Evolutionary conservation across 352 stramenopile genomes (phyloP), one percentile per base, ranked within the genome.

Genomic region (Pythium rishiriense): DNA sequence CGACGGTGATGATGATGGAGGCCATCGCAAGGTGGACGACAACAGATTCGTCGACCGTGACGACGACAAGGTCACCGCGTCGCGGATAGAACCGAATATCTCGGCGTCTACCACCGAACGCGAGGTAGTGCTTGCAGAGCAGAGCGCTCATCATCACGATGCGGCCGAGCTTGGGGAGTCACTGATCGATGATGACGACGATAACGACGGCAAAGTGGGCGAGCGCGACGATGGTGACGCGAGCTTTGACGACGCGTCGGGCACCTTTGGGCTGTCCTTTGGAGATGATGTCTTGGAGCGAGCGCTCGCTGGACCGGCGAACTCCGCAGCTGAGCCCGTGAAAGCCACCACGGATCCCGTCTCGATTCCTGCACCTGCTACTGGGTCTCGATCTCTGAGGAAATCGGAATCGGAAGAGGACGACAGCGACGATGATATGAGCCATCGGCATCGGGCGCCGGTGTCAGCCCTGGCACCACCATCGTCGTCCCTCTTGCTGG

Each of bases 231-330:
- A 49, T 17, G 62, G 33, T 43, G 62, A 51, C 15, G 19, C 17
- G 12, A 59, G 41, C 39, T 33, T 58, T 19, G 52, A 53, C 21
- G 46, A 70, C n/a, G 25, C 52, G 11, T 69, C 62, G 10, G 62
- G 22, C 0, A 37, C 35, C 3, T 69, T 69, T 39, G 62, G 54
- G 0, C 43, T 55, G 33, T 70, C 63, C 1, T 70, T 70, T 31
- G 63, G 35, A 1, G 63, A 64, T 31, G 63, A 62, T 22, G 56
- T 48, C 17, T n/a, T 65, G 7, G 63, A 70, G 25, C 47, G 41
- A 24, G 56, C 49, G 5, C 8, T 70, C 46, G 46, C 39, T 21
- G 21, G 42, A 12, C 19, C 62, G 14, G 46, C 26, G 12, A 39
- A 15, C 21, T 41, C 37, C n/a, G 19, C 43, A 2, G 8, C n/a